phyloP scores from a whole-genome alignment of 2,329 filamentous ascomycete genomes.

The Epichloe bromicola region DNA sequence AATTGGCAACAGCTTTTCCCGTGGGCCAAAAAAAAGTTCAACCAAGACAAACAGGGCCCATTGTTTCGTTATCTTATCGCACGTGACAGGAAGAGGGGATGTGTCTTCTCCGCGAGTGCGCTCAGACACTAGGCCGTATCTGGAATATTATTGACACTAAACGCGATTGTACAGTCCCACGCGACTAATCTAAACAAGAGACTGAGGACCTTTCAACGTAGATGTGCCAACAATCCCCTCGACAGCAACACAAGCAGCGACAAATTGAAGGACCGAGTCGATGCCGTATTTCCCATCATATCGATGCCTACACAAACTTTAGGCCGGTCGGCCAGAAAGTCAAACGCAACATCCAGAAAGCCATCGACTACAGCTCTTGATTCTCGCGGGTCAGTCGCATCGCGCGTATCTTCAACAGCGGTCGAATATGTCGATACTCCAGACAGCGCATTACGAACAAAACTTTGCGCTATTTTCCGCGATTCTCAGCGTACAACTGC shows the following conservation, averaged over 20 bases:
- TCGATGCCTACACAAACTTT: constrained; percentile 39
- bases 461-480: constrained; percentile 59
- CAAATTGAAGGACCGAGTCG: background rate
- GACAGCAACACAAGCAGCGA: background rate
- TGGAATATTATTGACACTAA: constrained; percentile 21
- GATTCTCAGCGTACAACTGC: constrained; percentile 84
- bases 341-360: constrained; percentile 28
- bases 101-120: background rate
- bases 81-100: constrained; percentile 18
- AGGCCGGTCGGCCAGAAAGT: constrained; percentile 32
- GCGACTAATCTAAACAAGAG: constrained; percentile 17
- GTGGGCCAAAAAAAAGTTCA: background rate
- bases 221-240: background rate
- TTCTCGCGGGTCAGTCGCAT: constrained; percentile 31
- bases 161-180: constrained; percentile 9
- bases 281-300: background rate
- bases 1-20: background rate
- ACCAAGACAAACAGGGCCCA: background rate
- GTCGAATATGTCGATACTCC: constrained; percentile 66
- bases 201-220: background rate
- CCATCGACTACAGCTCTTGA: constrained; percentile 23
- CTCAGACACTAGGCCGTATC: constrained; percentile 15
- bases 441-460: constrained; percentile 56
- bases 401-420: constrained; percentile 39
- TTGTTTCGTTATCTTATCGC: constrained; percentile 16